Evolutionary conservation across 2,329 filamentous ascomycete species (phyloP), one percentile per base, ranked within the genome.

Genomic region (Neonectria sp.): DNA sequence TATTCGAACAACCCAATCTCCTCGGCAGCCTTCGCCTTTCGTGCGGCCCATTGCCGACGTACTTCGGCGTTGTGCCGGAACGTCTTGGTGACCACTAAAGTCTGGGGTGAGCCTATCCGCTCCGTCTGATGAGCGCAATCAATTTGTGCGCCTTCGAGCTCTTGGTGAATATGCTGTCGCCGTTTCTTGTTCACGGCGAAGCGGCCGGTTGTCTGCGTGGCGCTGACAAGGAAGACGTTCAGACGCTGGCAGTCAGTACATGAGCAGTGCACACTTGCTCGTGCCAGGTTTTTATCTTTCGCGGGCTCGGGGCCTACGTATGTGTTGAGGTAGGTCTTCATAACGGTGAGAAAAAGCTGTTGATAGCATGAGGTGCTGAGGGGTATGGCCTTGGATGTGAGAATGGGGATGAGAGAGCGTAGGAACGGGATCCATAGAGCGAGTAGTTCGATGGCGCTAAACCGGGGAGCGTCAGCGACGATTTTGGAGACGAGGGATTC

Each of bases 401-500:
- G 63, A 4, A 65, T 6, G 7, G 24, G 4, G 0, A 75, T 25
- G 4, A 80, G 63, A 5, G 55, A 51, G 17, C 55, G 71, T 3
- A 81, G 63, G 11, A 80, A 72, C 1, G 77, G 78, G 3, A 81
- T 49, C 80, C 80, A 82, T 1, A 79, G 43, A 2, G 3, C 12
- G 2, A 68, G 43, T 15, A 79, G 73, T 12, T 74, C 74, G 3
- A 33, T 2, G 2, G 7, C 6, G 13, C 48, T 35, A 29, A 81
- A 29, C 6, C 17, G 46, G 3, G 29, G 29, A 17, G 68, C 72
- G n/a, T 73, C 63, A 1, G 15, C 21, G 1, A n/a, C 24, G 9
- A 78, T 33, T 21, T 71, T 75, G 4, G 68, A 35, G 7, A 71
- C 35, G 6, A 81, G 68, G 3, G 65, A 35, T 5, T 52, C n/a